Evolutionary conservation across 2,329 filamentous ascomycete species (phyloP).

Genomic region (Fusarium mexicanum): DNA sequence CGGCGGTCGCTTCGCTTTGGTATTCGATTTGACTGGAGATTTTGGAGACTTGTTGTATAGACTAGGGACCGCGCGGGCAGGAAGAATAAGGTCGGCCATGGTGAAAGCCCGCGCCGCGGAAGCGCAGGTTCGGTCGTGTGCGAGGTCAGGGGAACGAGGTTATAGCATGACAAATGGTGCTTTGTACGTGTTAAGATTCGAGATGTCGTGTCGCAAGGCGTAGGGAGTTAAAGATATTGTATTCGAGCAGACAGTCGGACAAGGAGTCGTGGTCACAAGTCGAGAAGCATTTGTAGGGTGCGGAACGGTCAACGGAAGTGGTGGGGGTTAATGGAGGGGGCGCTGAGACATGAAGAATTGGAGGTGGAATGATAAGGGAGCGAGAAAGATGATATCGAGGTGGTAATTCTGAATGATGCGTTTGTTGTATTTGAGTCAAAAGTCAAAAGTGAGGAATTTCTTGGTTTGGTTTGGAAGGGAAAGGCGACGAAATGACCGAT

Average conservation of each 20-base stretch:
- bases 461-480: conserved; percentile 14
- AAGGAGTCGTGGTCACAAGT: conserved; percentile 29
- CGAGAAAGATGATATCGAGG: neutral
- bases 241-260: conserved; percentile 1
- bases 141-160: neutral
- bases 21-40: conserved; percentile 34
- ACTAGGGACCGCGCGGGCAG: conserved; percentile 34
- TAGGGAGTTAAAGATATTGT: conserved; percentile 1
- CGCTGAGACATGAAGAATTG: conserved; percentile 12
- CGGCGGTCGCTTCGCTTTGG: conserved; percentile 36
- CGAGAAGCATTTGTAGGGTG: conserved; percentile 21
- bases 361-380: neutral
- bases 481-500: conserved; percentile 7
- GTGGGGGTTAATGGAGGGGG: conserved; percentile 29
- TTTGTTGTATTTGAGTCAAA: conserved; percentile 5
- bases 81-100: conserved; percentile 46
- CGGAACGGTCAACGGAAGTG: conserved; percentile 18
- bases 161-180: conserved; percentile 27
- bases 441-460: conserved; percentile 18
- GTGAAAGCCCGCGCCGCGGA: neutral
- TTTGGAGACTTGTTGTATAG: conserved; percentile 34
- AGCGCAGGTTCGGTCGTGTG: conserved; percentile 25
- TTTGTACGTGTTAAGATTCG: neutral
- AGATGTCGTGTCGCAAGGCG: neutral
- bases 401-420: neutral